These are phyloP conservation scores for Teratosphaeria epicoccoides DNA, from an alignment of 2,329 filamentous ascomycete species.

Conservation along the genomic window DNA sequence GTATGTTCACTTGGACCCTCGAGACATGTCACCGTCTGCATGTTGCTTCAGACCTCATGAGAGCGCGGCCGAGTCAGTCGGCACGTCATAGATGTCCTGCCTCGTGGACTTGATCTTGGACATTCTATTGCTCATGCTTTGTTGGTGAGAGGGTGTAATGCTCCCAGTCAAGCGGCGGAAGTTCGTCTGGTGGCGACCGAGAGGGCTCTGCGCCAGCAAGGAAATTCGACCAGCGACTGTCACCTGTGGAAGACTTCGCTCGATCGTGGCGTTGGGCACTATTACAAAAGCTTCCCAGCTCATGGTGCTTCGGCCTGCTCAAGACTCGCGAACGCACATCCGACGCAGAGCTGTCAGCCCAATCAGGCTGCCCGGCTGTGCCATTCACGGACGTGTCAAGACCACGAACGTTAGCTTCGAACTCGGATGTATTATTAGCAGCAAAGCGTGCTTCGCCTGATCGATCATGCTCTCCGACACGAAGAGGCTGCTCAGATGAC, in stretches of 20 bases:
- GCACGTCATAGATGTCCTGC: not conserved
- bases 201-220: not conserved
- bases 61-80: not conserved
- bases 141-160: not conserved
- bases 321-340: not conserved
- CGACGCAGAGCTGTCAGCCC: not conserved
- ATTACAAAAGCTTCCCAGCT: not conserved
- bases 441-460: not conserved
- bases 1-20: too few relatives aligned
- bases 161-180: not conserved
- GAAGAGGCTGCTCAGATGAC: conserved; percentile 2
- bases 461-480: not conserved
- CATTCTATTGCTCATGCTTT: not conserved
- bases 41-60: not conserved
- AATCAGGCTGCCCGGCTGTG: not conserved
- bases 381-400: conserved; percentile 8
- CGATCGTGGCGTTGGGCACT: not conserved
- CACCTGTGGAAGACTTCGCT: not conserved
- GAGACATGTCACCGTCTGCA: too few relatives aligned
- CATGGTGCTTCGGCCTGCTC: not conserved
- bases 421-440: not conserved
- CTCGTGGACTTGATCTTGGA: not conserved
- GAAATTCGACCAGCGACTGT: not conserved
- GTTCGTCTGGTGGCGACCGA: not conserved
- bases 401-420: conserved; percentile 1